Percentiles rank a stretch among this genome's conserved stretches.
These are phyloP conservation scores for Magnolia officinalis DNA, from an alignment of 164 flowering plant genomes.

Conservation along the genomic window DNA sequence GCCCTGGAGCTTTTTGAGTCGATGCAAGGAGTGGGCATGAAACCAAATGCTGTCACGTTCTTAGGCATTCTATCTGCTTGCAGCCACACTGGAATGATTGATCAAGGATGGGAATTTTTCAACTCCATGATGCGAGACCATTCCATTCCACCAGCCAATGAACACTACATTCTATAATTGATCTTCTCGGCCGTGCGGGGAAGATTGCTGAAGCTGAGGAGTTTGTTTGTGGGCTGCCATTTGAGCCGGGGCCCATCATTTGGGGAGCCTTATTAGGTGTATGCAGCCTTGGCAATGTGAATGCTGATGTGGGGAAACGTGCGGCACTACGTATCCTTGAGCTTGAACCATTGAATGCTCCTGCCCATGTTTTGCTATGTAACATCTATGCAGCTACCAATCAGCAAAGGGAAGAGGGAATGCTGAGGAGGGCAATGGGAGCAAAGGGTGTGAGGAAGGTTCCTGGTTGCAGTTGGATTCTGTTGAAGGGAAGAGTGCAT, in stretches of 20 bases:
- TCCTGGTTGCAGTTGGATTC: slow-evolving; percentile 69
- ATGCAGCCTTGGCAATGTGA: slow-evolving; percentile 30
- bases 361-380: slow-evolving; percentile 49
- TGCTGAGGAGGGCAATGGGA: slow-evolving; percentile 48
- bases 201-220: slow-evolving; percentile 41
- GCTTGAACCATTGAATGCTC: slow-evolving; percentile 48
- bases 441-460: slow-evolving; percentile 46
- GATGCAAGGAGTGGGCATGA: slow-evolving; percentile 31
- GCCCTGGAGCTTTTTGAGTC: slow-evolving; percentile 28
- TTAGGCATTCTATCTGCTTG: slow-evolving; percentile 45
- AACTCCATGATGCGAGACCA: slow-evolving; percentile 28
- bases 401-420: slow-evolving; percentile 28
- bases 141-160: slow-evolving; percentile 26
- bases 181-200: slow-evolving; percentile 52
- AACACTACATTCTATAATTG: slow-evolving; percentile 41
- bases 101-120: slow-evolving; percentile 32
- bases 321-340: slow-evolving; percentile 40
- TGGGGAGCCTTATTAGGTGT: slow-evolving; percentile 60
- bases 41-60: slow-evolving; percentile 43
- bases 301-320: slow-evolving; percentile 27
- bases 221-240: slow-evolving; percentile 33
- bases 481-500: slow-evolving; percentile 29
- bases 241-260: slow-evolving; percentile 33
- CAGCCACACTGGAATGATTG: slow-evolving; percentile 36
- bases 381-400: slow-evolving; percentile 43